Evolutionary conservation across 164 flowering plant species (phyloP), one percentile per base, ranked within the genome.

Genomic region (Magnolia sinica): DNA sequence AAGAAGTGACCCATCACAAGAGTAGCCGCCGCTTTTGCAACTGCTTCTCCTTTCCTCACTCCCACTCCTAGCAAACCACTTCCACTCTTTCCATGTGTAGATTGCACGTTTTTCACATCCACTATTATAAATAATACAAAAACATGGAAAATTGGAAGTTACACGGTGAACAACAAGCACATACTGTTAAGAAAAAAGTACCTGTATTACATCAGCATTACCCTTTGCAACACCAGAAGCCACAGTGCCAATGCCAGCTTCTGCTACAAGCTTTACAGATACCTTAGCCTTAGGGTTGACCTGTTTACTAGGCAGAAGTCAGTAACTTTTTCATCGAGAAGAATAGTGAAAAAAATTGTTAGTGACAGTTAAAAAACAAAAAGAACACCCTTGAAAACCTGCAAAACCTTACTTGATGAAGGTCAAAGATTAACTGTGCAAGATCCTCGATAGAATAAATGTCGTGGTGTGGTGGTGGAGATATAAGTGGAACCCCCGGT

Each of bases 221-320:
- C 92, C 99, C 97, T 96, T 96, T 58, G 99, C 96, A 77, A 96
- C 99, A 76, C 99, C 99, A 76, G 99, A 96, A 78, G 99, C 99
- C 85, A 96, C 99, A 10, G 99, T 96, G 64, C 99, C 99, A 83
- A 96, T 96, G 61, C 99, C 99, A 84, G 99, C 99, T 92, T 96
- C 98, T 64, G 98, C 98, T 49, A 96, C 99, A 73, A 96, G 98
- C 88, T 96, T 96, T 55, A 96, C 99, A 71, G 99, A 96, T 71
- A 96, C 98, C 86, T 96, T 96, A 64, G 99, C 99, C 83, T 79
- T 93, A 22, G 99, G 98, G 70, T 96, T 96, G 71, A 96, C 92
- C 99, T 96, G 86, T 83, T 76, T 29, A 76, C 22, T 14, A 49
- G 19, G 50, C 64, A 76, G 27, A 75, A 51, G 20, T 64, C 59